Evolutionary conservation across 148 eudicot species (phyloP).

Genomic region (Arctostaphylos glauca): DNA sequence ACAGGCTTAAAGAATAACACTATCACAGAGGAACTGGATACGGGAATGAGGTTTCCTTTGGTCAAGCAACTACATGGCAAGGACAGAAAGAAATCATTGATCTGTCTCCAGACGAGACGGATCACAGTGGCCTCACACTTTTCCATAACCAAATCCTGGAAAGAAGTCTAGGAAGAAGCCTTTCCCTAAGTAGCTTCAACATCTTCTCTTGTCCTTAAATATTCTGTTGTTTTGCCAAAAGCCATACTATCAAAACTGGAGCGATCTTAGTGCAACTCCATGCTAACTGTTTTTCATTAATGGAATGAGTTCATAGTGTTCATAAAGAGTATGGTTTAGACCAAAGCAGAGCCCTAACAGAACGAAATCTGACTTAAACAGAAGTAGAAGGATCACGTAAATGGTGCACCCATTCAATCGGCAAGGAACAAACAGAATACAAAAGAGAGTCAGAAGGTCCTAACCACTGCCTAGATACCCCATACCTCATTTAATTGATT

Average conservation of each 20-base stretch:
- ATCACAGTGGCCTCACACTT: not conserved
- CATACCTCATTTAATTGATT: not conserved
- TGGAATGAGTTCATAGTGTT: not conserved
- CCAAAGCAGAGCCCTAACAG: not conserved
- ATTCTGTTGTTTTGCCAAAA: not conserved
- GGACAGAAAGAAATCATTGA: not conserved
- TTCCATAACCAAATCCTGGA: not conserved
- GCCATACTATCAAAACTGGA: not conserved
- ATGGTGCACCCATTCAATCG: not conserved
- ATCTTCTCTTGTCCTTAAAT: not conserved
- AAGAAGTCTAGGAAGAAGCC: conserved; percentile 3
- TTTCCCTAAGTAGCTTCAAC: conserved; percentile 2
- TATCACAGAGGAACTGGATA: not conserved
- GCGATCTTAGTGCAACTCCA: not conserved
- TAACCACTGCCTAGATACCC: not conserved
- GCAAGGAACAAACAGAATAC: not conserved
- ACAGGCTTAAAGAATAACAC: not conserved
- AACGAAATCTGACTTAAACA: not conserved
- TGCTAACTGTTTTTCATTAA: not conserved
- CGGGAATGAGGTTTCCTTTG: not conserved
- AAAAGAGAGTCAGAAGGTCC: too few relatives aligned
- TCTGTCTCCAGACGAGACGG: not conserved
- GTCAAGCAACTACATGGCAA: not conserved
- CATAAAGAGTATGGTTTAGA: not conserved
- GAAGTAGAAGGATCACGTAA: not conserved